These are phyloP conservation scores for Hura crepitans DNA, from an alignment of 441 rosid species.

Conservation along the genomic window DNA sequence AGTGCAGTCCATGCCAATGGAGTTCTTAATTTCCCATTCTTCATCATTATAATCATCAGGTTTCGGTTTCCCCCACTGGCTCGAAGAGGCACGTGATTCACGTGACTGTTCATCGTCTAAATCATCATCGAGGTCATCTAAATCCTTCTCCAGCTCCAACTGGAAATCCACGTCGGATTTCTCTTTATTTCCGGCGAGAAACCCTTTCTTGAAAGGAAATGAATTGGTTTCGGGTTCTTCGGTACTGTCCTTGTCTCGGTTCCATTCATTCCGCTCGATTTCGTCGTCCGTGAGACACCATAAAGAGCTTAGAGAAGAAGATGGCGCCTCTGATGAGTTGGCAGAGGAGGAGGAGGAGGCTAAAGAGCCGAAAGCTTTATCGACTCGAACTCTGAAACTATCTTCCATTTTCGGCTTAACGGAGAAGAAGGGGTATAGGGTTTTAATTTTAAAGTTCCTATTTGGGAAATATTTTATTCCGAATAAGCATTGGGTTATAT, in stretches of 20 bases:
- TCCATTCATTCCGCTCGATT: slow-evolving; percentile 48
- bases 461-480: not conserved
- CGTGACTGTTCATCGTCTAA: slow-evolving; percentile 28
- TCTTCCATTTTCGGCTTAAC: slow-evolving; percentile 44
- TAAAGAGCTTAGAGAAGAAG: slow-evolving; percentile 39
- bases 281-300: slow-evolving; percentile 76
- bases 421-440: not conserved
- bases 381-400: slow-evolving; percentile 64
- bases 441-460: not conserved
- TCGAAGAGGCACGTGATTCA: slow-evolving; percentile 17
- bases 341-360: slow-evolving; percentile 30
- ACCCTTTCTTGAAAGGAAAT: slow-evolving; percentile 15
- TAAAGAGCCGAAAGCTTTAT: slow-evolving; percentile 67
- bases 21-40: slow-evolving; percentile 80
- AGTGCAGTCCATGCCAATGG: slow-evolving; percentile 71
- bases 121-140: slow-evolving; percentile 45
- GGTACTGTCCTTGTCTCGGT: slow-evolving; percentile 36
- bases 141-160: slow-evolving; percentile 46
- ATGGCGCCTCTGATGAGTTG: not conserved
- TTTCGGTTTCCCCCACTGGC: slow-evolving; percentile 23
- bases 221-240: slow-evolving; percentile 22
- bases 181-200: slow-evolving; percentile 5
- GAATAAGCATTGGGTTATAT: not conserved
- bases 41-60: slow-evolving; percentile 68
- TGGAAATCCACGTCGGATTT: slow-evolving; percentile 5